Evolutionary conservation across 371 early-diverging fungal species (phyloP), one percentile per base, ranked within the genome.

Genomic region (Apophysomyces elegans): DNA sequence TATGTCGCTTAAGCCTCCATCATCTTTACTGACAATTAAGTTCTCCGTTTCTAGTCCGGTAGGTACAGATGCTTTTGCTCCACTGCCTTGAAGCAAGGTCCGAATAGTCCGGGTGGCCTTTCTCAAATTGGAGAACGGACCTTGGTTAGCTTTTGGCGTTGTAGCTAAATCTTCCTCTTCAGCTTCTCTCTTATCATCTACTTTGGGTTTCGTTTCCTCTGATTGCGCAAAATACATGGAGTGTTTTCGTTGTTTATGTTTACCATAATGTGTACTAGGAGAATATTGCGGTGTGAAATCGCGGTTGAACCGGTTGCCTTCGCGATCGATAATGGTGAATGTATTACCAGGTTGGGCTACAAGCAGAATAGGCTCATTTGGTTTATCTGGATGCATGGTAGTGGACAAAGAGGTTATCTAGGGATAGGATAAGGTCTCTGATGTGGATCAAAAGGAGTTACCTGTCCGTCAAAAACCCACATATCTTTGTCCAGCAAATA

Each of bases 341-440:
- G 83, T 85, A 45, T 86, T 83, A 5, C 88, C 88, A 1, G 88
- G 86, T 61, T 88, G 88, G 12, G 88, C 88, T 2, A 88, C 85
- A 0, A 88, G 75, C 1, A 88, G 59, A 16, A 88, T 65, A 4
- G 84, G 84, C 18, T 79, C 77, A 56, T 74, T 64, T 11, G 79
- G 84, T 41, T 65, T 37, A 12, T 76, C 72, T 37, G 84, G 84
- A 39, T 80, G 77, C 4, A 63, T 61, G 1, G 84, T 71, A 0
- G 70, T 73, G 6, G 79, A 75, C 11, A 83, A 43, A 8, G 79
- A 78, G 11, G 79, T 79, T 32, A 83, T 83, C 72, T 76, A 60
- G 4, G 18, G 1, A 38, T n/a, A 36, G 21, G 16, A 18, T 38
- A 18, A 21, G 54, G 7, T 50, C 54, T 21, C 16, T 18, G 21